phyloP scores from a whole-genome alignment of 441 rosid genomes.

The Pelargonium hybrid region DNA sequence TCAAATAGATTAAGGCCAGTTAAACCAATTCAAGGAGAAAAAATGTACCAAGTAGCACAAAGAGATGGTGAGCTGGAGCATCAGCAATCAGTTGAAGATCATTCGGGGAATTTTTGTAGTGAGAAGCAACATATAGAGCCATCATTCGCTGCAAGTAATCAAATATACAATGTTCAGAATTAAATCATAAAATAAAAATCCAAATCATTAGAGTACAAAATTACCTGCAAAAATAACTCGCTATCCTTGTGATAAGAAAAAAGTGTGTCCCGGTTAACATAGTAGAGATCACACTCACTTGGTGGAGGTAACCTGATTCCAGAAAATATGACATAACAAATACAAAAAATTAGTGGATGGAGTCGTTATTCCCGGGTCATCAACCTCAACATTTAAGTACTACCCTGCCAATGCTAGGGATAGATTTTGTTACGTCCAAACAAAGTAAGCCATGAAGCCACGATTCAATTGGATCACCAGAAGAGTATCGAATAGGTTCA shows the following conservation, averaged over 20 bases:
- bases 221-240: slow-evolving; percentile 90
- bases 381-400: slow-evolving; percentile 16
- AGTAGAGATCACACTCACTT: slow-evolving; percentile 81
- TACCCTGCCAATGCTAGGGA: slow-evolving; percentile 65
- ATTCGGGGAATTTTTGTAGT: slow-evolving; percentile 96
- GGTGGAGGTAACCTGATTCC: slow-evolving; percentile 66
- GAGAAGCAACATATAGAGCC: slow-evolving; percentile 95
- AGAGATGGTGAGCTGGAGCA: slow-evolving; percentile 98
- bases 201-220: slow-evolving; percentile 2
- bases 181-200: neutral
- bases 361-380: slow-evolving; percentile 1
- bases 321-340: slow-evolving; percentile 17
- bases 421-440: slow-evolving; percentile 62
- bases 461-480: slow-evolving; percentile 88
- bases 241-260: slow-evolving; percentile 94
- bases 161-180: slow-evolving; percentile 17
- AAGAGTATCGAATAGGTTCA: slow-evolving; percentile 88
- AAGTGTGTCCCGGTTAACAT: slow-evolving; percentile 86
- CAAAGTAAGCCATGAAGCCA: slow-evolving; percentile 92
- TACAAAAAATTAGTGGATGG: slow-evolving; percentile 1
- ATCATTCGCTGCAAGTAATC: slow-evolving; percentile 74
- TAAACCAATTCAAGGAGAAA: slow-evolving; percentile 13
- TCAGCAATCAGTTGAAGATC: slow-evolving; percentile 95
- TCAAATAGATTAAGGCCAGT: slow-evolving; percentile 9
- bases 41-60: slow-evolving; percentile 71